Base-by-base conservation (phyloP, 2,329 filamentous ascomycete species). In the Lizonia empirigonia region DNA sequence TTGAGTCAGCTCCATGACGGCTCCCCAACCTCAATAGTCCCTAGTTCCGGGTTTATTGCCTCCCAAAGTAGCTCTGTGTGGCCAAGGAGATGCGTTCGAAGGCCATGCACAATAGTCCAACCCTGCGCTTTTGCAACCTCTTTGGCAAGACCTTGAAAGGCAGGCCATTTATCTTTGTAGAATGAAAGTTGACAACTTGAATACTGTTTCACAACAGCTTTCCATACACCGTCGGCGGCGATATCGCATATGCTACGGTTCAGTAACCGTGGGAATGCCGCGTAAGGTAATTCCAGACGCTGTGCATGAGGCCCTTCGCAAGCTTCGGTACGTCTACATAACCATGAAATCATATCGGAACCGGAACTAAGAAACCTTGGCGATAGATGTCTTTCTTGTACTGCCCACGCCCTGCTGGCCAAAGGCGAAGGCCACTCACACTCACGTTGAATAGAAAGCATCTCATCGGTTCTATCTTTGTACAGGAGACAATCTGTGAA, bases 1-100 rank as follows among this genome's bases (percentile, higher is more conserved):
- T 36, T 46, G 19, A 46, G 34, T 34, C 42, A 46, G 18, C 33
- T 46, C 42, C 42, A 46, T 1, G 42, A 46, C 5, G 42, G 42
- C 6, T 36, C 33, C 2, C 18, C 33, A n/a, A 20, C 6, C 6
- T 46, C 42, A 13, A 38, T 10, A 10, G 19, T 32, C 5, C 8
- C 34, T 15, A 2, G 10, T 7, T 30, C 15, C 13, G 42, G 34
- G 1, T n/a, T 2, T 8, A 3, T 8, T 4, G 26, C 12, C 2
- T 7, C 2, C 42, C 42, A 46, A 7, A 46, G 33, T 18, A 46
- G 13, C 8, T 44, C 42, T 32, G 7, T 7, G 13, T 2, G 2
- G 7, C 5, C 16, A 9, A 46, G 33, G 7, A 16, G 18, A 29
- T 46, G 42, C 13, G 10, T 10, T 3, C 42, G 34, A 10, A 37